phyloP scores from a whole-genome alignment of 345 rosid genomes.

The Sonneratia alba region DNA sequence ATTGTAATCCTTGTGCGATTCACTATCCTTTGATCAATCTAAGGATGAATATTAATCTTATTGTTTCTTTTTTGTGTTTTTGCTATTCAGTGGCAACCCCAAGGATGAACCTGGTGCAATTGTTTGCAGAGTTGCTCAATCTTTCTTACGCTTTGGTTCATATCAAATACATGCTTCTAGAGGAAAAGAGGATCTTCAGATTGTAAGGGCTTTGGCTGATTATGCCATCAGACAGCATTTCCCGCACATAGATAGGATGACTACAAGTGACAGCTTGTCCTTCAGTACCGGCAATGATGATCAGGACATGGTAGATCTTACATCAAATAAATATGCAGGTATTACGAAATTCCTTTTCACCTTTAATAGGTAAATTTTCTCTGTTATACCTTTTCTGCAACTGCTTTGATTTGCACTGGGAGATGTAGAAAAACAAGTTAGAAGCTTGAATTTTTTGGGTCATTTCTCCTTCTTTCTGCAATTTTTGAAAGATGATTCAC shows the following conservation, averaged over 20 bases:
- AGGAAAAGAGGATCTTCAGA: slow-evolving; percentile 79
- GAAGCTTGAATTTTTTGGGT: neutral
- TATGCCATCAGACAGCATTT: slow-evolving; percentile 89
- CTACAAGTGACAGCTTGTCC: slow-evolving; percentile 73
- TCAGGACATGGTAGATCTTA: slow-evolving; percentile 74
- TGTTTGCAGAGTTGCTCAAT: slow-evolving; percentile 82
- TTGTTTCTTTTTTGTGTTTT: slow-evolving; percentile 6
- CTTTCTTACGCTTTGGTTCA: slow-evolving; percentile 89
- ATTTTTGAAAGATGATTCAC: slow-evolving; percentile 8
- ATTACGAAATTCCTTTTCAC: neutral
- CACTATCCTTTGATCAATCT: too few relatives aligned
- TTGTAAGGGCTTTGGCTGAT: slow-evolving; percentile 73
- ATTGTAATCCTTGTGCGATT: too few relatives aligned
- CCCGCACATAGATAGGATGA: slow-evolving; percentile 74
- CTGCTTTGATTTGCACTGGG: neutral
- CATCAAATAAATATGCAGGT: slow-evolving; percentile 98
- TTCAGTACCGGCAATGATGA: slow-evolving; percentile 73
- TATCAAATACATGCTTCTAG: slow-evolving; percentile 85
- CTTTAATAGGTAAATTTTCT: neutral
- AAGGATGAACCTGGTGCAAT: slow-evolving; percentile 97
- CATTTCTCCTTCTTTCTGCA: neutral
- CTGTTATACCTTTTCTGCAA: neutral
- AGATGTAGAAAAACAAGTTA: neutral
- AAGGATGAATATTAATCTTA: neutral
- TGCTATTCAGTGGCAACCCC: slow-evolving; percentile 72